Conservation (phyloP, 2,329 filamentous ascomycete species). For the Drechslera avenae region DNA sequence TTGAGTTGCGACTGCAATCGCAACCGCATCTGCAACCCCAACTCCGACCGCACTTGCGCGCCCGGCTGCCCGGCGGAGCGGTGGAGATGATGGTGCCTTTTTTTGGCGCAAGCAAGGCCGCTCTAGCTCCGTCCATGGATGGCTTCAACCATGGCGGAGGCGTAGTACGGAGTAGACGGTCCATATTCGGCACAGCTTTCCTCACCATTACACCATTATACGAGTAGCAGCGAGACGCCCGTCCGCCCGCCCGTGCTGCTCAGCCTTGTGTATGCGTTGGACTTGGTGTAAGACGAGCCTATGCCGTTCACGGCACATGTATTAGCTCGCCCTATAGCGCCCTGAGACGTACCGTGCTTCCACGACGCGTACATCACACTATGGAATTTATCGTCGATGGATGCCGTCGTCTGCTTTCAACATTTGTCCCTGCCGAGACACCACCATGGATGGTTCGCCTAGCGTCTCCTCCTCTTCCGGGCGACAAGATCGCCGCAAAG, state of each 20-base stretch:
- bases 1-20: not conserved
- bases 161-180: slow-evolving; percentile 31
- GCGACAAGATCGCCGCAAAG: slow-evolving; percentile 13
- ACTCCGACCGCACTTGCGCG: not conserved
- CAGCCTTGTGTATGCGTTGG: slow-evolving; percentile 19
- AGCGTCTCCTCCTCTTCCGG: slow-evolving; percentile 29
- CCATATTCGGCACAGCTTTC: slow-evolving; percentile 34
- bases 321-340: slow-evolving; percentile 37
- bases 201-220: slow-evolving; percentile 17
- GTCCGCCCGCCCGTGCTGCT: slow-evolving; percentile 6
- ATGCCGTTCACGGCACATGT: slow-evolving; percentile 38
- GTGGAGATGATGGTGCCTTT: slow-evolving; percentile 39
- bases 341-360: slow-evolving; percentile 45
- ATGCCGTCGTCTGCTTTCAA: slow-evolving; percentile 31
- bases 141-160: slow-evolving; percentile 25
- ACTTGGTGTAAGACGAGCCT: slow-evolving; percentile 29
- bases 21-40: too few relatives aligned
- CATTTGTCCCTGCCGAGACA: slow-evolving; percentile 28
- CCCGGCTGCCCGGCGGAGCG: slow-evolving; percentile 25
- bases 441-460: slow-evolving; percentile 23
- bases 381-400: slow-evolving; percentile 31
- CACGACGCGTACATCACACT: slow-evolving; percentile 37
- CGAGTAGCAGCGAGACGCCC: slow-evolving; percentile 33
- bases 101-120: slow-evolving; percentile 27
- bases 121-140: slow-evolving; percentile 23